These are phyloP conservation scores for Cardamine occulta DNA, from an alignment of 345 rosid genomes.

Conservation along the genomic window DNA sequence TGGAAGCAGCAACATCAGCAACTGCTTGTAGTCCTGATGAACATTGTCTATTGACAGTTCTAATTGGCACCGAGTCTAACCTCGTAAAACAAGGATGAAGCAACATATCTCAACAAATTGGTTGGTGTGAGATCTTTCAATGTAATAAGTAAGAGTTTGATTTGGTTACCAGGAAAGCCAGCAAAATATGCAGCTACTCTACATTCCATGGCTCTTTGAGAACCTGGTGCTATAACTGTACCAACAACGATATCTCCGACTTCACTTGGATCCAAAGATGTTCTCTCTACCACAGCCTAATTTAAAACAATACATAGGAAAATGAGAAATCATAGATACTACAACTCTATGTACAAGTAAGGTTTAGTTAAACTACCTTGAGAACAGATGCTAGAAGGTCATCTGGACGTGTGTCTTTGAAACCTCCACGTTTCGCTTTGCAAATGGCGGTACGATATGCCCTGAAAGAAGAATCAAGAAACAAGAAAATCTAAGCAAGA, in stretches of 20 bases:
- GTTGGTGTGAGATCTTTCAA: neutral
- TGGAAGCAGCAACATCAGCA: slow-evolving; percentile 88
- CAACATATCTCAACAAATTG: neutral
- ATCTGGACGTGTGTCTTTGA: slow-evolving; percentile 89
- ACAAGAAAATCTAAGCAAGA: neutral
- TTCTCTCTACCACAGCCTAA: slow-evolving; percentile 76
- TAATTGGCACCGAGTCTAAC: slow-evolving; percentile 79
- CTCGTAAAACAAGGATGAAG: slow-evolving; percentile 12
- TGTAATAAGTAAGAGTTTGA: neutral
- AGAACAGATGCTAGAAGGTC: slow-evolving; percentile 84
- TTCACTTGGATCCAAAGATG: slow-evolving; percentile 77
- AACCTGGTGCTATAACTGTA: slow-evolving; percentile 87
- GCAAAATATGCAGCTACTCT: slow-evolving; percentile 94
- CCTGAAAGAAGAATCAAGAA: slow-evolving; percentile 45
- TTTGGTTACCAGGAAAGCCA: slow-evolving; percentile 74
- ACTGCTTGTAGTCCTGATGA: slow-evolving; percentile 95
- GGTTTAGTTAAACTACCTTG: slow-evolving; percentile 52
- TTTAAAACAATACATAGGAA: neutral
- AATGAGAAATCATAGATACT: neutral
- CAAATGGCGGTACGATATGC: slow-evolving; percentile 92
- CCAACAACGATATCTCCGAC: slow-evolving; percentile 95
- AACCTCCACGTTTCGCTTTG: slow-evolving; percentile 87
- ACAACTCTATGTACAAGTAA: neutral
- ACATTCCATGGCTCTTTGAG: slow-evolving; percentile 80
- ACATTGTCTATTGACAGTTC: slow-evolving; percentile 95